Evolutionary conservation across 2,329 filamentous ascomycete genomes (phyloP), one percentile per base, ranked within the genome.

Genomic region (Rhynchosporium secalis): DNA sequence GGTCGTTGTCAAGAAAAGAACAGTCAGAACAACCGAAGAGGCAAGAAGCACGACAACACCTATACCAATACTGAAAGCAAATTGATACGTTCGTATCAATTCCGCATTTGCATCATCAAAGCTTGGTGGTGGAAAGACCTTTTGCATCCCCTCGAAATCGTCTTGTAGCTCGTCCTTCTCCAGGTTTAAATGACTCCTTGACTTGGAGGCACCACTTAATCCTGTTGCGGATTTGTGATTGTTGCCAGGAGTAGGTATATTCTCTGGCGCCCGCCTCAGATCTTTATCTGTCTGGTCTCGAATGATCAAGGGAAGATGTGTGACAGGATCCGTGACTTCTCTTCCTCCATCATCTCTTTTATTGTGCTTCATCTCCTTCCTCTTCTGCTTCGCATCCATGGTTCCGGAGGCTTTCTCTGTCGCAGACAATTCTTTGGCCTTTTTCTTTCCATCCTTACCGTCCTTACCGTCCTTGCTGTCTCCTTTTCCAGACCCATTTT

Each of bases 241-340:
- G 2, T 46, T 48, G 3, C 62, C 63, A 8, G 65, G 66, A 10
- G 62, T 52, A 15, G 62, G 63, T 43, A 68, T 59, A 49, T 69
- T 71, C 51, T 40, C 77, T 72, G 29, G 77, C 75, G 57, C 74
- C 51, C 69, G 73, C 63, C 81, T 76, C 38, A 85, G 69, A 61
- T 83, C 81, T 38, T 80, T 78, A 29, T 73, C 72, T 0, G 82
- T 85, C 57, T 80, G 82, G 65, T 86, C 83, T 69, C 83, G 81
- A 41, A 85, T 83, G 29, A 74, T 75, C 33, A 85, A 77, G 4
- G 82, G 82, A 15, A 86, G 74, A 76, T 85, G 83, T 4, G 83
- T 86, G 52, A 85, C 76, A 0, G 82, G 83, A 69, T 86, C 83
- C n/a, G 82, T 86, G 31, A 85, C 82, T 67, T 83, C 77, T 59